phyloP scores from a whole-genome alignment of 805 yeast species.

The Teunomyces pallodes region DNA sequence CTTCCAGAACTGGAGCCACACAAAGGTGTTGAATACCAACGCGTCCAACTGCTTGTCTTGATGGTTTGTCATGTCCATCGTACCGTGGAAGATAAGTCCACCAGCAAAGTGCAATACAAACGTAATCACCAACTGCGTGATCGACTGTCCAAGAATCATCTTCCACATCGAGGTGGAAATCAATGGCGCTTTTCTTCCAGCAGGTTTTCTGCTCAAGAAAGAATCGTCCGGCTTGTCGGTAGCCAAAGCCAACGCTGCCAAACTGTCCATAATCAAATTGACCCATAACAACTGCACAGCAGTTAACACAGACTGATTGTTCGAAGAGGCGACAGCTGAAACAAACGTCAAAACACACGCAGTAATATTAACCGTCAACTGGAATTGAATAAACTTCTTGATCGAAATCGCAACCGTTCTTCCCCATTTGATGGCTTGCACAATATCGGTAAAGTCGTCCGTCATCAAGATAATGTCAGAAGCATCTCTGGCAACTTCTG shows the following conservation, averaged over 20 bases:
- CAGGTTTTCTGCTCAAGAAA: slow-evolving; percentile 77
- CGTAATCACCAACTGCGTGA: slow-evolving; percentile 75
- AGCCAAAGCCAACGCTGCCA: slow-evolving; percentile 96
- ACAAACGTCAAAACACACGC: slow-evolving; percentile 95
- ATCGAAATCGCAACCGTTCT: slow-evolving; percentile 93
- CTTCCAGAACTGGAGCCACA: slow-evolving; percentile 96
- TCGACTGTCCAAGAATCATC: slow-evolving; percentile 89
- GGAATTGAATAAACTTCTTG: slow-evolving; percentile 94
- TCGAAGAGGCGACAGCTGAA: slow-evolving; percentile 81
- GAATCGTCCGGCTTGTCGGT: slow-evolving; percentile 93
- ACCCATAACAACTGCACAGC: slow-evolving; percentile 98
- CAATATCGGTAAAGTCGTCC: slow-evolving; percentile 92
- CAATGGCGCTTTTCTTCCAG: slow-evolving; percentile 73
- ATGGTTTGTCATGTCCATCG: slow-evolving; percentile 33
- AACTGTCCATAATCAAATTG: slow-evolving; percentile 95
- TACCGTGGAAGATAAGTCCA: slow-evolving; percentile 50
- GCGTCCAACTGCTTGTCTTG: slow-evolving; percentile 66
- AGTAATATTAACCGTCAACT: slow-evolving; percentile 91
- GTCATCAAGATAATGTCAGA: slow-evolving; percentile 90
- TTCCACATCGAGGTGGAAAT: slow-evolving; percentile 96
- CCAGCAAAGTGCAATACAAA: slow-evolving; percentile 84
- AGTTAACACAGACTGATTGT: slow-evolving; percentile 83
- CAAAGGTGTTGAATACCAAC: slow-evolving; percentile 92
- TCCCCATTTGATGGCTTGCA: slow-evolving; percentile 98
- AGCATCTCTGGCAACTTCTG: slow-evolving; percentile 98